Evolutionary conservation across 2,329 filamentous ascomycete genomes (phyloP).

Genomic region (Epichloe glyceriae): DNA sequence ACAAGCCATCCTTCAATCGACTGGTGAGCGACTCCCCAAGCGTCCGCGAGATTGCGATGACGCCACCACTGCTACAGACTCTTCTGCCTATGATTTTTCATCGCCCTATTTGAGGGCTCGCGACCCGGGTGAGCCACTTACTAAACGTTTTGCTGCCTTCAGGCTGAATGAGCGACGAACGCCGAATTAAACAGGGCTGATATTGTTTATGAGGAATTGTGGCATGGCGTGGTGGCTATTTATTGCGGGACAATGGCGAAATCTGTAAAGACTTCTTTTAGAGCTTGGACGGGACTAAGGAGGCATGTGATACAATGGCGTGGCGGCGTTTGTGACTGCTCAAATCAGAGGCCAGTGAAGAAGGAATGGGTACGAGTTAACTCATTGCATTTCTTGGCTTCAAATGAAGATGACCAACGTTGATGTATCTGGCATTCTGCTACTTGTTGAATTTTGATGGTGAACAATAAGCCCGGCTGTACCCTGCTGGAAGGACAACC

Average conservation of each 20-base stretch:
- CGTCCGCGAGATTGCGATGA: constrained; percentile 36
- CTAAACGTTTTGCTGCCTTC: constrained; percentile 55
- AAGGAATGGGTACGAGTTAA: neutral
- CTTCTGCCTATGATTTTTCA: constrained; percentile 11
- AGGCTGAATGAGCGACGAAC: constrained; percentile 38
- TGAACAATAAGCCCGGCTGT: no score
- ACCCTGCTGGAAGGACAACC: no score
- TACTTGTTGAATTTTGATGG: no score
- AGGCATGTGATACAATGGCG: neutral
- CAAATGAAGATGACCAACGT: no score
- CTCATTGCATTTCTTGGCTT: neutral
- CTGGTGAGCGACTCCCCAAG: constrained; percentile 91
- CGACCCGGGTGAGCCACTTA: constrained; percentile 40
- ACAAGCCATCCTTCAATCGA: constrained; percentile 84
- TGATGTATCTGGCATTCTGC: no score
- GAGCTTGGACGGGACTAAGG: neutral
- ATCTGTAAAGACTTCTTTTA: neutral
- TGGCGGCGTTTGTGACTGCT: neutral
- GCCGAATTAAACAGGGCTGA: neutral
- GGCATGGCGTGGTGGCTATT: neutral
- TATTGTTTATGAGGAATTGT: neutral
- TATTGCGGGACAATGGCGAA: neutral
- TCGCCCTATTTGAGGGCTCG: constrained; percentile 4
- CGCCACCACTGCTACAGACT: constrained; percentile 12
- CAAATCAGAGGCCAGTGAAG: neutral